phyloP scores from a whole-genome alignment of 441 rosid genomes.

The Erodium moschatum region DNA sequence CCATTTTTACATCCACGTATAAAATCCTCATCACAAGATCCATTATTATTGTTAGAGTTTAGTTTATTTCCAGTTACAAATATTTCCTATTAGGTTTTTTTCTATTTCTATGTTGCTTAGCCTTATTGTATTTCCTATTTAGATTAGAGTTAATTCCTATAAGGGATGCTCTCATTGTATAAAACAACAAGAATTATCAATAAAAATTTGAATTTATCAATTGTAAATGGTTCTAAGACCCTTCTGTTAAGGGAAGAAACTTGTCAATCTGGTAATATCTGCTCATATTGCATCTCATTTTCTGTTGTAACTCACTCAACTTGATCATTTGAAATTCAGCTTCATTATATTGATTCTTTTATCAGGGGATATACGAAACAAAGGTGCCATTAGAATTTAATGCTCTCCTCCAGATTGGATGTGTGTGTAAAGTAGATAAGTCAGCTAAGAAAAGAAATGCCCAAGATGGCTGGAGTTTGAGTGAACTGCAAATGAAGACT shows the following conservation, averaged over 20 bases:
- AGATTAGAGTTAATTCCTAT: too few relatives aligned
- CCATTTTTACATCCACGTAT: neutral
- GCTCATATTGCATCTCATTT: constrained; percentile 13
- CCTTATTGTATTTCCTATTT: too few relatives aligned
- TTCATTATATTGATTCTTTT: constrained; percentile 27
- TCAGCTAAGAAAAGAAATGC: constrained; percentile 52
- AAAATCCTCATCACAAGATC: neutral
- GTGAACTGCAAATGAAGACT: constrained; percentile 82
- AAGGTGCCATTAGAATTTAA: constrained; percentile 71
- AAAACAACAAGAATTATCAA: too few relatives aligned
- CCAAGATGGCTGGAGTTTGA: constrained; percentile 79
- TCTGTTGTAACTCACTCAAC: constrained; percentile 9
- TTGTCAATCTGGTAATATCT: neutral
- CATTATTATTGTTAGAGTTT: neutral
- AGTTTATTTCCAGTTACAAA: too few relatives aligned
- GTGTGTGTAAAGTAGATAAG: constrained; percentile 88
- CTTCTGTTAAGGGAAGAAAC: neutral
- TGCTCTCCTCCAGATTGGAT: constrained; percentile 81
- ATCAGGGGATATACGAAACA: constrained; percentile 86
- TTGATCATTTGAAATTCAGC: constrained; percentile 14
- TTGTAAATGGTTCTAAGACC: neutral
- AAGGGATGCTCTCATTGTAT: too few relatives aligned
- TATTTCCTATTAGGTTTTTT: too few relatives aligned
- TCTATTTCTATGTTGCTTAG: too few relatives aligned
- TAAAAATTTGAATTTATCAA: too few relatives aligned